Conservation (phyloP, 2,329 filamentous ascomycete species). For the Penicillium italicum region DNA sequence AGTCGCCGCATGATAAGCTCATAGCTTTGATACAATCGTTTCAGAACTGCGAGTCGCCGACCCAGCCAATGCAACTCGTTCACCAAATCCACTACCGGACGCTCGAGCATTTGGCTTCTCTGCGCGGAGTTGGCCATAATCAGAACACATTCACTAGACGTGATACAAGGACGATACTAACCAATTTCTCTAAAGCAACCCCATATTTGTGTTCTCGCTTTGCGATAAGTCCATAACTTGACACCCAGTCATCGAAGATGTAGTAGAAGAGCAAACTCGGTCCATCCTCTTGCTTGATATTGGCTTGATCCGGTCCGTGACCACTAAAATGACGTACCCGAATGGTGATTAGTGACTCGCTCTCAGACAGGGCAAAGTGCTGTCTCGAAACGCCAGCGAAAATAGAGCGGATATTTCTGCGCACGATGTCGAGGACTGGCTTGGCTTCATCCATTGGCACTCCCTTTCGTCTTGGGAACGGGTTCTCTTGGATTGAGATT, state of each 20-base stretch:
- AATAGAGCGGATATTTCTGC: conserved; percentile 59
- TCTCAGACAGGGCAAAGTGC: conserved; percentile 45
- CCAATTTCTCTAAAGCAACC: conserved; percentile 49
- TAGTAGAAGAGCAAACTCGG: conserved; percentile 64
- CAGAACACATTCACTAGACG: neutral
- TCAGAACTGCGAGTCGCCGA: conserved; percentile 58
- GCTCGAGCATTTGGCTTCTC: conserved; percentile 55
- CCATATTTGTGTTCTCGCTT: conserved; percentile 53
- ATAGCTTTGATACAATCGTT: conserved; percentile 61
- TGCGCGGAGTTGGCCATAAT: conserved; percentile 25
- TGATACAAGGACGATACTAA: conserved; percentile 25
- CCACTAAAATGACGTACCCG: conserved; percentile 40
- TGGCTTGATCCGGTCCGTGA: conserved; percentile 32
- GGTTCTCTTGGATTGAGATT: conserved; percentile 64
- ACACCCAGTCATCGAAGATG: conserved; percentile 65
- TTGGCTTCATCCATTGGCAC: conserved; percentile 27
- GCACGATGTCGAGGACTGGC: conserved; percentile 38
- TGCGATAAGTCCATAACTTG: conserved; percentile 59
- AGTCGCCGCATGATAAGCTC: conserved; percentile 60
- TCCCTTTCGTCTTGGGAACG: conserved; percentile 48
- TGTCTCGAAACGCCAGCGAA: conserved; percentile 59
- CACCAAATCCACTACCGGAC: conserved; percentile 46
- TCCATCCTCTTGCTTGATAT: conserved; percentile 47
- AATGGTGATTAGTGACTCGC: conserved; percentile 50
- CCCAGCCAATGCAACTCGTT: conserved; percentile 57